A percentile compares a stretch with the other conserved stretches of the same genome.
phyloP scores from a whole-genome alignment of 139 green algal genomes.

The Chlorella sorokiniana region DNA sequence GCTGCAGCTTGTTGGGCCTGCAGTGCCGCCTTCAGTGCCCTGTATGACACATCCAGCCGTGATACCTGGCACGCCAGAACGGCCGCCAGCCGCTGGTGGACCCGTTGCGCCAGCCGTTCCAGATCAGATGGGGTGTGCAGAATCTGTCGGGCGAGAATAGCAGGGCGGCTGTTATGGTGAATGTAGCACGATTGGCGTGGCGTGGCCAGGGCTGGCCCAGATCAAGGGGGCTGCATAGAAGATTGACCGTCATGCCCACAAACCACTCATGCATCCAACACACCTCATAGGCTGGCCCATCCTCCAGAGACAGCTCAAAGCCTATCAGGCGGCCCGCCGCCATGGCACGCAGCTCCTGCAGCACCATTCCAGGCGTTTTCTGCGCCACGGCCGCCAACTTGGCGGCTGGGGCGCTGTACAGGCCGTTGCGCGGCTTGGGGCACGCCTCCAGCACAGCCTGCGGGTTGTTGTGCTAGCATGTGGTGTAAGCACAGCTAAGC shows the following conservation, averaged over 20 bases:
- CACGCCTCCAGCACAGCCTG: constrained; percentile 33
- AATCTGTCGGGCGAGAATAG: constrained; percentile 20
- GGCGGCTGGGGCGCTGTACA: constrained; percentile 33
- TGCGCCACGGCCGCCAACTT: constrained; percentile 16
- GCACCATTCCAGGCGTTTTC: not conserved
- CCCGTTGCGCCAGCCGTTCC: constrained; percentile 38
- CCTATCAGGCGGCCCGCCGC: constrained; percentile 59
- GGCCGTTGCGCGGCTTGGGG: constrained; percentile 38
- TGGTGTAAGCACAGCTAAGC: not conserved
- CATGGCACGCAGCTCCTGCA: constrained; percentile 57
- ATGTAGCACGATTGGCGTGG: not conserved
- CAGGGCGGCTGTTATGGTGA: too few relatives aligned
- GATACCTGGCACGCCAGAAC: constrained; percentile 40
- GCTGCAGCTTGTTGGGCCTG: not conserved
- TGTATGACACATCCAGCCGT: constrained; percentile 60
- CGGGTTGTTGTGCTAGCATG: not conserved
- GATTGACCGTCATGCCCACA: not conserved
- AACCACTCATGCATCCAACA: not conserved
- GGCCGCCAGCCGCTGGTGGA: constrained; percentile 38
- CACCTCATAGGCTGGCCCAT: constrained; percentile 53
- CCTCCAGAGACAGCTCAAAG: constrained; percentile 60
- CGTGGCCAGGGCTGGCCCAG: not conserved
- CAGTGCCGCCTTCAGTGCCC: constrained; percentile 32
- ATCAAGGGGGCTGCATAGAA: not conserved
- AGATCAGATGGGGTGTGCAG: constrained; percentile 35